Evolutionary conservation across 2,329 filamentous ascomycete genomes (phyloP), one percentile per base, ranked within the genome.

Genomic region (Nemania abortiva): DNA sequence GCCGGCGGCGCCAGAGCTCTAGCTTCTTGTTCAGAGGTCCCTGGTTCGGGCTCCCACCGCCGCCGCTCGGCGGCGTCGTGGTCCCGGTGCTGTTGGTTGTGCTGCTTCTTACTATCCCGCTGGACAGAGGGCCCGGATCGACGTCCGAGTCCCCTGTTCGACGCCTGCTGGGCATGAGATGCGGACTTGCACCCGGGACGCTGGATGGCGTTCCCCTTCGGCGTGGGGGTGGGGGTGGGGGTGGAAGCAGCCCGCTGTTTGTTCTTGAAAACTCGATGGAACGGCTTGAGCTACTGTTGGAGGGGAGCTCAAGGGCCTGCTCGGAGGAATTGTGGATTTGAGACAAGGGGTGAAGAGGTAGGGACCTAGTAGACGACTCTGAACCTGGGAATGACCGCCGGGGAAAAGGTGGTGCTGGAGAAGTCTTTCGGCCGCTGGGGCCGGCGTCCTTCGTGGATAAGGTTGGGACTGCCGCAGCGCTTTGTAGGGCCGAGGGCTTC

Each of bases 1-100:
- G 88, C 49, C 93, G 83, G 65, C 90, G 86, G 70, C 86, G 84
- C 93, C 92, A 96, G 56, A 94, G 76, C 68, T 91, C 90, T 64
- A 94, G 83, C 72, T 92, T 91, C 81, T 91, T 93, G 78, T 89
- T 93, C 13, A 82, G 77, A 3, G 68, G 74, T 13, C 68, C 64
- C 39, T 75, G 57, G 60, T 71, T 65, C n/a, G 72, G 67, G 67
- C 57, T 56, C 73, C 73, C 49, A 68, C 72, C 66, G 6, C 34
- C 34, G 18, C 61, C 65, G 24, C 70, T 64, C 29, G 68, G 69
- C 6, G 69, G 65, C 22, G 63, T 69, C 24, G 55, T 70, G 34
- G 62, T 62, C 20, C 29, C 63, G 29, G 69, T 59, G 37, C 71
- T 74, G 47, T 72, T 69, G 27, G 20, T 53, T 34, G 74, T 74